Evolutionary conservation across 495 filamentous ascomycete species (phyloP).

Genomic region (Recurvomyces mirabilis): DNA sequence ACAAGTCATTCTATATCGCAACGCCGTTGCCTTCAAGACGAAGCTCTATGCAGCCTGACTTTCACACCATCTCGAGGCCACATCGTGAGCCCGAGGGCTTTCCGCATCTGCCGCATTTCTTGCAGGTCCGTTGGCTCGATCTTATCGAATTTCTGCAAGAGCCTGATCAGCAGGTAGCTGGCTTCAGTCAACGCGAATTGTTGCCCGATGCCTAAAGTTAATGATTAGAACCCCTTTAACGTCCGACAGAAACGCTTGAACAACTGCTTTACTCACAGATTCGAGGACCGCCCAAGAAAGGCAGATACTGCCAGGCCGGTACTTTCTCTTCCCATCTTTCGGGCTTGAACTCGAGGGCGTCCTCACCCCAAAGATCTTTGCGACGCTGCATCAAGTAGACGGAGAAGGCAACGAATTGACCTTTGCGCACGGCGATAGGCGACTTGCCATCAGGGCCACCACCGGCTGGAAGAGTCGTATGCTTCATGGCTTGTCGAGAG

Average conservation of each 20-base stretch:
- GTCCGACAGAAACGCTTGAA: too few relatives aligned
- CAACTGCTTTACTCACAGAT: too few relatives aligned
- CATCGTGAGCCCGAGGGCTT: slow-evolving; percentile 14
- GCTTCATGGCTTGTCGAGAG: slow-evolving; percentile 4
- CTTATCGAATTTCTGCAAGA: slow-evolving; percentile 18
- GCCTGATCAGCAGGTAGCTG: slow-evolving; percentile 15
- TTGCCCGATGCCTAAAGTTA: too few relatives aligned
- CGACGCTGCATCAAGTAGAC: slow-evolving; percentile 22
- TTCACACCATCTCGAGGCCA: slow-evolving; percentile 19
- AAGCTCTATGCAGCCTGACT: slow-evolving; percentile 17
- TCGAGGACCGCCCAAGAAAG: slow-evolving; percentile 20
- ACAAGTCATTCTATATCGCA: too few relatives aligned
- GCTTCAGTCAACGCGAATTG: slow-evolving; percentile 15
- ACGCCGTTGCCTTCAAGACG: too few relatives aligned
- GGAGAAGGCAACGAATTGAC: slow-evolving; percentile 10
- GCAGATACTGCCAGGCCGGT: slow-evolving; percentile 17
- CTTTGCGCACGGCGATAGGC: slow-evolving; percentile 21
- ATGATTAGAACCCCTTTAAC: too few relatives aligned
- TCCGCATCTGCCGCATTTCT: slow-evolving; percentile 4
- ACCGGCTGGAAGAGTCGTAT: slow-evolving; percentile 20
- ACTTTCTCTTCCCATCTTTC: slow-evolving; percentile 21
- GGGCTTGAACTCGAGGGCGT: slow-evolving; percentile 21
- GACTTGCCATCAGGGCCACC: slow-evolving; percentile 16
- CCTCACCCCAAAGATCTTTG: slow-evolving; percentile 19
- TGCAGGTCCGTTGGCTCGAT: slow-evolving; percentile 11